These are phyloP conservation scores for Biscogniauxia marginata DNA, from an alignment of 2,329 filamentous ascomycete species.

Conservation along the genomic window DNA sequence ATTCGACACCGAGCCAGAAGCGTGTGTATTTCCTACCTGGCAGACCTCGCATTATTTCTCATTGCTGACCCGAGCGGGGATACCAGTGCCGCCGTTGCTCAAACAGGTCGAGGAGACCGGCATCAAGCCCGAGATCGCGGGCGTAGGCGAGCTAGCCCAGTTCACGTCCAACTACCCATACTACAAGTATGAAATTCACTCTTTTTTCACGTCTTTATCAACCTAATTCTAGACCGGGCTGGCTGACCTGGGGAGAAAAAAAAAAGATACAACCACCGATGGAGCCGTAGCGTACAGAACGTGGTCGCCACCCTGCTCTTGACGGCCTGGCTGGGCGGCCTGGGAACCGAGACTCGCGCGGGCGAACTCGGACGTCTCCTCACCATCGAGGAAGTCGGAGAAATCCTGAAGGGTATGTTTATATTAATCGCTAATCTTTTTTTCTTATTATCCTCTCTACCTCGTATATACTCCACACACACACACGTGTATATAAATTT, in stretches of 20 bases:
- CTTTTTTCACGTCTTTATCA: not conserved
- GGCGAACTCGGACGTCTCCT: conserved; percentile 65
- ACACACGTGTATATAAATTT: not conserved
- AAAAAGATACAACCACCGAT: conserved; percentile 73
- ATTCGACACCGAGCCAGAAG: conserved; percentile 72
- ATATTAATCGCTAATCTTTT: too few species aligned
- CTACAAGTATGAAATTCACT: conserved; percentile 68
- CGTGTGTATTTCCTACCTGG: conserved; percentile 37
- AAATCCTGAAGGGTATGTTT: conserved; percentile 66
- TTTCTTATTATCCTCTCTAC: not conserved
- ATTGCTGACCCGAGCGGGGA: conserved; percentile 9
- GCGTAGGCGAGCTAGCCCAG: conserved; percentile 66
- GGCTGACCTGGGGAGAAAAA: not conserved
- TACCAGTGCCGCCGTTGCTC: conserved; percentile 65
- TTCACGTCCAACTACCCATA: conserved; percentile 86
- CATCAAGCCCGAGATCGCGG: conserved; percentile 70
- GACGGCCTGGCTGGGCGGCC: conserved; percentile 76
- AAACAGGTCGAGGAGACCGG: conserved; percentile 64
- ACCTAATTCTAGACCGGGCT: not conserved
- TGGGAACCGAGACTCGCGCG: conserved; percentile 53
- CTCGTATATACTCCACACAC: not conserved
- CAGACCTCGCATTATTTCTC: not conserved
- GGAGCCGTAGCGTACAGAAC: conserved; percentile 82
- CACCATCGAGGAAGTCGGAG: conserved; percentile 84
- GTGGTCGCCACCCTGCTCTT: conserved; percentile 60